Percentiles rank a stretch among this genome's conserved stretches.
Conservation (phyloP, 805 yeast genomes). For the Wickerhamomyces canadensis region DNA sequence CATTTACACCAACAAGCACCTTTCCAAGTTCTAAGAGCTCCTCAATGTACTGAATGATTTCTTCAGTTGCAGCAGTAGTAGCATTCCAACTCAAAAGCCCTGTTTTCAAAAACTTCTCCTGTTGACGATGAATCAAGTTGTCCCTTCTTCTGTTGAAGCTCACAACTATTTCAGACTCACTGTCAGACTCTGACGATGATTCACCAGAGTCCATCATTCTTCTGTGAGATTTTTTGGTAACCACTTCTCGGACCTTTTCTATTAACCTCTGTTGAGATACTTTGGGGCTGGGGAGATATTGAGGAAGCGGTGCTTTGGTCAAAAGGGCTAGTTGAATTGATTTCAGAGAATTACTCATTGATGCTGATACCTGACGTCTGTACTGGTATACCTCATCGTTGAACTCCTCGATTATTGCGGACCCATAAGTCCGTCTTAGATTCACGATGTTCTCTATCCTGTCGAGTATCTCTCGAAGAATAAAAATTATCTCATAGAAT, state of each 20-base stretch:
- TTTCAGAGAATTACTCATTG: constrained; percentile 32
- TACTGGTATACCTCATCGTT: constrained; percentile 35
- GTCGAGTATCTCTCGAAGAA: constrained; percentile 40
- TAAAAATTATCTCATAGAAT: constrained; percentile 39
- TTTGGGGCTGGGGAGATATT: constrained; percentile 43
- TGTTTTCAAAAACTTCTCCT: constrained; percentile 29
- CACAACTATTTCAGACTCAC: constrained; percentile 20
- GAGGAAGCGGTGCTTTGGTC: constrained; percentile 44
- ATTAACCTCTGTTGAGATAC: constrained; percentile 42
- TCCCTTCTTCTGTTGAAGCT: constrained; percentile 6
- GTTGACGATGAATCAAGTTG: constrained; percentile 14
- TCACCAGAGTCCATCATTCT: constrained; percentile 1
- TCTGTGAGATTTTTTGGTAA: constrained; percentile 25
- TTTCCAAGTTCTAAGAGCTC: constrained; percentile 37
- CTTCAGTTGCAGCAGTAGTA: constrained; percentile 41
- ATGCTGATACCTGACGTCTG: constrained; percentile 39
- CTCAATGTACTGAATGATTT: constrained; percentile 44
- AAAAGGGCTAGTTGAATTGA: constrained; percentile 39
- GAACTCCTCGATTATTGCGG: constrained; percentile 40
- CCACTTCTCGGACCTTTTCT: constrained; percentile 34
- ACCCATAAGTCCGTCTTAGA: constrained; percentile 37
- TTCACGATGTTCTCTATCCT: constrained; percentile 41
- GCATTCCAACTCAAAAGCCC: constrained; percentile 48
- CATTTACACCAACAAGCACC: constrained; percentile 41
- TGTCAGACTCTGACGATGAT: constrained; percentile 12